Base-by-base conservation (phyloP, 2,329 filamentous ascomycete genomes). In the Mycosphaerella arachidis region DNA sequence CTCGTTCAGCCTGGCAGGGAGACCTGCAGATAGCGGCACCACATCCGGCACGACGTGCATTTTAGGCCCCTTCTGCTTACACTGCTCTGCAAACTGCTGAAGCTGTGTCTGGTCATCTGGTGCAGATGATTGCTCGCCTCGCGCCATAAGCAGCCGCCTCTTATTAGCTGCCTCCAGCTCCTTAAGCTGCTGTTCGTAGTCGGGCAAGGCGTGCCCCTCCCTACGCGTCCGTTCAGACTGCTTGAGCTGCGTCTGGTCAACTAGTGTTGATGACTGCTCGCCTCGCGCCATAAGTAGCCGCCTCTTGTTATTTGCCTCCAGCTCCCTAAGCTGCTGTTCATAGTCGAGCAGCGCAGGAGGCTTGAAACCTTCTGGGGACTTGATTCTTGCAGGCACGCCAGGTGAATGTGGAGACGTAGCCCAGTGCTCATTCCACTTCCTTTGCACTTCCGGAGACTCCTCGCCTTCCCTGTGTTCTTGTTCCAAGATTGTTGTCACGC, bases 131-230 rank as follows among this genome's bases (percentile, higher is more conserved):
- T 37, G 35, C 5, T 37, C 4, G 16, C 13, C 24, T 31, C 33
- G 24, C n/a, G 53, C 40, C 8, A 30, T 6, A 6, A 29, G 20
- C n/a, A 33, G 30, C 30, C 59, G 31, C 46, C 55, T 63, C 35
- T 58, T 63, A 54, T 60, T 61, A 18, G 61, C 58, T 51, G 43
- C 92, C 27, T 54, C 89, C 12, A 92, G 80, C 40, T 91, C 76
- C 88, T 90, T 91, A 70, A 92, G 77, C 73, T 92, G 89, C 88
- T 91, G 90, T 77, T 92, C 88, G 69, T 92, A 92, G 73, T 92
- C 89, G 73, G 91, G 88, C 43, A 92, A 24, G 24, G 24, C 24
- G 24, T 24, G 24, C 24, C 24, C 24, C 40, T 43, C 13, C 16
- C n/a, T n/a, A n/a, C 40, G 18, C 40, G 16, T 13, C 40, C 18